Base-by-base conservation (phyloP, 1,284 basidiomycete species). In the Gymnopus androsaceus region DNA sequence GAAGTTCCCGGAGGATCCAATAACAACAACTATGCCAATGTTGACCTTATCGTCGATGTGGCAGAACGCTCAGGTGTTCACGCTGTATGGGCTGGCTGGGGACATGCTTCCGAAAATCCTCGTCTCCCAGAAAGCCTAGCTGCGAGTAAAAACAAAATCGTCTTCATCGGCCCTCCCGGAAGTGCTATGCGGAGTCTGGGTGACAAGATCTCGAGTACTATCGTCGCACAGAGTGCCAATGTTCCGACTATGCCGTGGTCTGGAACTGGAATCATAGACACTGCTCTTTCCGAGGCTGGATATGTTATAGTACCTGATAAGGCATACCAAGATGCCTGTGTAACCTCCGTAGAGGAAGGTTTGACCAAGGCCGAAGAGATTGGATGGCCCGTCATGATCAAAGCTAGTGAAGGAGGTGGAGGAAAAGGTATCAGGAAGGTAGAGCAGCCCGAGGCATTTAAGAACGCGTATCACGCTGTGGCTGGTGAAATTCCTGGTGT, bases 211-310 rank as follows among this genome's bases (percentile, higher is more conserved):
- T 99, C 96, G 3, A 98, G 95, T 66, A 99, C 97, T 9, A 99
- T 99, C 66, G 97, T 99, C 59, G 97, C 97, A 2, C 97, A 99
- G 77, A 91, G 90, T 63, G 97, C 97, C 42, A 75, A 94, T 37
- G 97, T 99, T n/a, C 96, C 97, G 8, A 98, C 94, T 58, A 98
- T 99, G 96, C 80, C 95, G 33, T 99, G 97, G 97, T 98, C 96
- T 28, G 97, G 97, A 60, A 88, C 93, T 5, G 97, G 96, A 27
- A 94, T 99, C 68, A 83, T 84, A 44, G 90, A 98, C 56, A 99
- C 97, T 2, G 78, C 82, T 51, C 78, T 98, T 56, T 94, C 94
- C 6, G 83, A 90, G 23, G 84, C 87, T 57, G 97, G 97, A 27
- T 99, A 92, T 72, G 93, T 99, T 38, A 94, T 88, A 27, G 97